Base-by-base conservation (phyloP, 257 asterid species). In the Solanum chilense region DNA sequence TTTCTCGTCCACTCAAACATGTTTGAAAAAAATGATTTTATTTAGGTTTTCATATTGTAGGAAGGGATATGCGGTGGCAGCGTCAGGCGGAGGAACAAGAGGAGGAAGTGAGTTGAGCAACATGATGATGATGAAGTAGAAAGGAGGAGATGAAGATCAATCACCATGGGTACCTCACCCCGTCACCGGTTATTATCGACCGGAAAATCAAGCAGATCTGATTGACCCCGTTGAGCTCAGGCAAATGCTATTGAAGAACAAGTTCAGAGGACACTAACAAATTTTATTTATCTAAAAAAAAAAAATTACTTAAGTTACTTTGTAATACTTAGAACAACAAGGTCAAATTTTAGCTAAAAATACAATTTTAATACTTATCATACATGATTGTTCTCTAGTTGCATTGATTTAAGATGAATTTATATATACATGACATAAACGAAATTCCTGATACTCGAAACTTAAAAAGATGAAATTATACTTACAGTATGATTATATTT, bases 111-210 rank as follows among this genome's bases (percentile, higher is more conserved):
- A 6, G 25, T 21, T 42, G 25, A 77, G 39, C 39, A 77, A 25
- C 60, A 44, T 44, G 15, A 77, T 44, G 83, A 76, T 44, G 84
- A 77, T n/a, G 25, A 58, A 52, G 44, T 2, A 16, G 44, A 88
- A 88, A 81, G 91, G 89, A 16, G 29, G 90, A 41, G 93, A 92
- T 12, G 93, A 90, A 21, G 7, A 89, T 52, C 60, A 52, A 12
- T 82, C 42, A 49, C 70, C 94, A 31, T 93, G 95, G 97, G 94
- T 89, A 82, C 97, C 97, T 84, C 95, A 94, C 90, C 95, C 97
- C 78, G 91, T 86, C 0, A 94, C 97, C 62, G 97, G 97, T 2
- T 89, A 86, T 78, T 93, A 92, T 87, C 81, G 94, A 16, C 97
- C 95, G 25, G 97, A 92, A 81, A 90, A 83, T n/a, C 85, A 88